Evolutionary conservation across 306 rosid species (phyloP).

Genomic region (Oxytropis ochrocephala): DNA sequence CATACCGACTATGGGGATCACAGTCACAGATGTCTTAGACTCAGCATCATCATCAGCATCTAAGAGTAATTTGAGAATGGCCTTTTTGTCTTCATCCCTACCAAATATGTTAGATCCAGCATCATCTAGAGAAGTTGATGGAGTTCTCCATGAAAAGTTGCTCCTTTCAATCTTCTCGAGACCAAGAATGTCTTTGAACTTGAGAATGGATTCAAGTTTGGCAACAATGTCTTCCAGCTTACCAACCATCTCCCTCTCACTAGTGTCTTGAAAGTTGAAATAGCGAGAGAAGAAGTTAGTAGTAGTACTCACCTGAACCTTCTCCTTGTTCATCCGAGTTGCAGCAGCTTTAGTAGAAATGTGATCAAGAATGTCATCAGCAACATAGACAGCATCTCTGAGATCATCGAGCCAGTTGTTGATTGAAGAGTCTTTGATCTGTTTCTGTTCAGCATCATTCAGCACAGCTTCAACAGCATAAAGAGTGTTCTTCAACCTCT

Average conservation of each 20-base stretch:
- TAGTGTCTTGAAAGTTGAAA: not conserved
- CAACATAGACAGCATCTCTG: constrained; percentile 13
- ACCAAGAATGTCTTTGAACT: not conserved
- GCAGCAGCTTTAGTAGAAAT: not conserved
- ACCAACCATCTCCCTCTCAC: not conserved
- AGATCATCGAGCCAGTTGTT: constrained; percentile 28
- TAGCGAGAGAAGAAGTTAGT: not conserved
- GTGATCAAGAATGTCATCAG: not conserved
- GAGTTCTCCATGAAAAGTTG: not conserved
- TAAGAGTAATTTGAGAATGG: not conserved
- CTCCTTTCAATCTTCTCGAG: not conserved
- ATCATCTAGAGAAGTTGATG: not conserved
- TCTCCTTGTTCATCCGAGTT: not conserved
- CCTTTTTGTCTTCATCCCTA: not conserved
- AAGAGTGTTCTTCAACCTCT: constrained; percentile 1
- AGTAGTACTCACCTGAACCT: not conserved
- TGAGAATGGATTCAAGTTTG: not conserved
- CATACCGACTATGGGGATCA: not conserved
- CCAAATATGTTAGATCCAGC: not conserved
- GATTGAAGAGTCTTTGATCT: not conserved
- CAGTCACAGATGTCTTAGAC: not conserved
- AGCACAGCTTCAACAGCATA: not conserved
- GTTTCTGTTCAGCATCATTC: constrained; percentile 30
- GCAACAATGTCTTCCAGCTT: not conserved
- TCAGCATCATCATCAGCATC: not conserved